Conservation (phyloP, 805 yeast species). For the Saturnispora kantuleensis region DNA sequence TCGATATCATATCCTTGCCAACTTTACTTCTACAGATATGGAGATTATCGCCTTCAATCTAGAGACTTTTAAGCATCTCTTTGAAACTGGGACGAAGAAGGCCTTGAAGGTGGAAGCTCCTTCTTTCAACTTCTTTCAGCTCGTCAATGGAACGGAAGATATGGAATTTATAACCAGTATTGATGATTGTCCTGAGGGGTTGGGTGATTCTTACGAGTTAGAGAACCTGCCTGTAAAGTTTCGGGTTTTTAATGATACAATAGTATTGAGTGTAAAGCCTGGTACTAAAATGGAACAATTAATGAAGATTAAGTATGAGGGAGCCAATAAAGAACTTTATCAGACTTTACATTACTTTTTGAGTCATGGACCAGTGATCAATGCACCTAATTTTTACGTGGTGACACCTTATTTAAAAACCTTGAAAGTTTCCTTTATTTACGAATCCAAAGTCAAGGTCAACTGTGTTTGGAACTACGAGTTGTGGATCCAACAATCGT, state of each 20-base stretch:
- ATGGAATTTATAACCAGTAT: background rate
- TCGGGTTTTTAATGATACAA: slow-evolving; percentile 2
- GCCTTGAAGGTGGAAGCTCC: background rate
- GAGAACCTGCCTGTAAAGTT: slow-evolving; percentile 1
- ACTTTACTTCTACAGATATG: background rate
- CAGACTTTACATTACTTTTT: slow-evolving; percentile 3
- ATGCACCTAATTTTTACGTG: slow-evolving; percentile 5
- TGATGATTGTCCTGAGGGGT: background rate
- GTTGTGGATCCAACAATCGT: slow-evolving; percentile 14
- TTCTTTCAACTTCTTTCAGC: background rate
- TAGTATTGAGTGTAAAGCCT: background rate
- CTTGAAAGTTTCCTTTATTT: background rate
- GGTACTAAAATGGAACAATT: slow-evolving; percentile 1
- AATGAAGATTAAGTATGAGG: background rate
- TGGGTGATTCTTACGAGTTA: background rate
- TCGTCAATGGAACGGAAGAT: background rate
- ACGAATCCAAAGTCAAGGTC: background rate
- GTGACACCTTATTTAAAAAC: slow-evolving; percentile 2
- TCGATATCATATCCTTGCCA: background rate
- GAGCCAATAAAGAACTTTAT: background rate
- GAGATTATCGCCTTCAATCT: background rate
- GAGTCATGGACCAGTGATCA: slow-evolving; percentile 3
- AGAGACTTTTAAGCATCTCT: background rate
- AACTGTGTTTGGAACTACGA: slow-evolving; percentile 9
- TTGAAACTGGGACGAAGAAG: background rate